These are phyloP conservation scores for Lactarius psammicola DNA, from an alignment of 768 basidiomycete species.

Conservation along the genomic window DNA sequence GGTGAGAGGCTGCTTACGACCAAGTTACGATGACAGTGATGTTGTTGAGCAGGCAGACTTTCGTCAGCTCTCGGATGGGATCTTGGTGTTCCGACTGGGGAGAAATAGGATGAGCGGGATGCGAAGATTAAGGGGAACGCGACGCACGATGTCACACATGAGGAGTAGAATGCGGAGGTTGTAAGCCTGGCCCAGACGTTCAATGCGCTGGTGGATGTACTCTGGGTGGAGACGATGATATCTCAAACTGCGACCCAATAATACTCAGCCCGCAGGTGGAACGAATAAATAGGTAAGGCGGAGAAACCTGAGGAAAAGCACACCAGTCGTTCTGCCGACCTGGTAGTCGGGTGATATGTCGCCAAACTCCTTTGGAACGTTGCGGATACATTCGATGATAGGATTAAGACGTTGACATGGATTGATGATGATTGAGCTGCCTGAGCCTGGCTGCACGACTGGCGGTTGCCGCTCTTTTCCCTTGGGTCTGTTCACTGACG, in stretches of 20 bases:
- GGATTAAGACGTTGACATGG: conserved; percentile 72
- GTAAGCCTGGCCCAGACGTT: conserved; percentile 78
- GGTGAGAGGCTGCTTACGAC: conserved; percentile 52
- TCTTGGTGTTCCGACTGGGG: conserved; percentile 90
- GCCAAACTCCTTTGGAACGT: conserved; percentile 91
- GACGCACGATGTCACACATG: conserved; percentile 85
- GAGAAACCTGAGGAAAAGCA: conserved; percentile 82
- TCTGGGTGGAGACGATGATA: conserved; percentile 98
- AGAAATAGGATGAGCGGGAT: background rate
- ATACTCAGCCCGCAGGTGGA: background rate
- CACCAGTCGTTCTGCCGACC: conserved; percentile 90
- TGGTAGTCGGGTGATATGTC: conserved; percentile 95
- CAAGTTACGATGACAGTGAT: conserved; percentile 92
- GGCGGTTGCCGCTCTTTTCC: conserved; percentile 33
- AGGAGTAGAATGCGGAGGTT: conserved; percentile 83
- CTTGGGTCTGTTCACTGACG: background rate
- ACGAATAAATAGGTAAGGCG: background rate
- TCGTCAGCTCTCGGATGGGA: conserved; percentile 88
- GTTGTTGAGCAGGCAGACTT: conserved; percentile 89
- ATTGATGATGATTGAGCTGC: conserved; percentile 38
- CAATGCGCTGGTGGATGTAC: conserved; percentile 90
- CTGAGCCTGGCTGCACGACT: conserved; percentile 36
- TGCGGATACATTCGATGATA: conserved; percentile 80
- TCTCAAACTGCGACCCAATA: conserved; percentile 55
- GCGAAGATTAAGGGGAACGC: background rate